These are phyloP conservation scores for Nemania sp. DNA, from an alignment of 2,329 filamentous ascomycete genomes.

Conservation along the genomic window DNA sequence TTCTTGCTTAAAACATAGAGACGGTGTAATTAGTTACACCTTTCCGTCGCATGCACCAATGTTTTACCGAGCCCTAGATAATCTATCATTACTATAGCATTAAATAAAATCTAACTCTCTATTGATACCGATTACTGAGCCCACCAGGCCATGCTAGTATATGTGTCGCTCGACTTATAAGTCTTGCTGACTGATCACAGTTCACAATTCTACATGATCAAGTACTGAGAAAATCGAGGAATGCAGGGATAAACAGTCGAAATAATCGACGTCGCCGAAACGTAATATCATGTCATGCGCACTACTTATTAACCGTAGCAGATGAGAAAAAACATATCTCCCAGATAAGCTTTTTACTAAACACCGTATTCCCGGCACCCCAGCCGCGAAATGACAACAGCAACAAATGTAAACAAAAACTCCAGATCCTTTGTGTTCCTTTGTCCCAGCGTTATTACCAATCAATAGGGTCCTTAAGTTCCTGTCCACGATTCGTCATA, in stretches of 20 bases:
- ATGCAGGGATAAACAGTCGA: neutral
- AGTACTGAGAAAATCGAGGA: neutral
- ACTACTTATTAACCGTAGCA: constrained; percentile 5
- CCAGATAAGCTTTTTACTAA: constrained; percentile 15
- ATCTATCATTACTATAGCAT: too few relatives aligned
- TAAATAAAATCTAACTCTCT: too few relatives aligned
- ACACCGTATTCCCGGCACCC: constrained; percentile 1
- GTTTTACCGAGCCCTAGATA: too few relatives aligned
- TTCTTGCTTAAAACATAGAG: too few relatives aligned
- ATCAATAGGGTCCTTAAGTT: constrained; percentile 86
- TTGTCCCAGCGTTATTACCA: constrained; percentile 69
- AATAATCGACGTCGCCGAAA: constrained; percentile 5
- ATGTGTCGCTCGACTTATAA: neutral
- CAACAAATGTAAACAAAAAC: constrained; percentile 10
- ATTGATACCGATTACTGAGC: too few relatives aligned
- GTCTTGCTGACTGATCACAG: neutral
- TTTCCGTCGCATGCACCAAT: too few relatives aligned
- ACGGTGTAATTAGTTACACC: too few relatives aligned
- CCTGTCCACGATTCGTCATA: constrained; percentile 88
- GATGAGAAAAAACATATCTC: constrained; percentile 5
- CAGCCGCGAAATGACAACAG: neutral
- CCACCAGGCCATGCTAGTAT: neutral
- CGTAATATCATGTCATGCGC: constrained; percentile 21
- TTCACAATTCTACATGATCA: neutral
- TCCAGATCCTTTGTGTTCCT: constrained; percentile 16